phyloP scores from a whole-genome alignment of 2,329 filamentous ascomycete species.

The Drechslera avenae region DNA sequence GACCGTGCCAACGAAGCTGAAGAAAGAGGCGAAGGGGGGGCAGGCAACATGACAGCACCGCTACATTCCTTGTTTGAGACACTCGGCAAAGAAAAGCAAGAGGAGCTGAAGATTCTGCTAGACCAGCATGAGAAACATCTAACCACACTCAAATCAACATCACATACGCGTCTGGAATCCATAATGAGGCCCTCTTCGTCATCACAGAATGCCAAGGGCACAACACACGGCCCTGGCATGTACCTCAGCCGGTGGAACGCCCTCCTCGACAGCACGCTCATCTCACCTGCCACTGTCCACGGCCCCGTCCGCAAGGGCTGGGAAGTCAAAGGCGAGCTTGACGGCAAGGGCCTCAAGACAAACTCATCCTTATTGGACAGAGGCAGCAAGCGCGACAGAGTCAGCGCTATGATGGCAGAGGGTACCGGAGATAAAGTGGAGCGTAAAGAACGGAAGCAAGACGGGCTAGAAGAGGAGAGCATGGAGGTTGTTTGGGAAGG shows the following conservation, averaged over 20 bases:
- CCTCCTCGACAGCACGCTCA: constrained; percentile 69
- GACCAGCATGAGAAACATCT: constrained; percentile 68
- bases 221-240: constrained; percentile 69
- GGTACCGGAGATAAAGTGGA: constrained; percentile 36
- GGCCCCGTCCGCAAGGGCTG: constrained; percentile 59
- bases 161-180: constrained; percentile 57
- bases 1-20: constrained; percentile 21
- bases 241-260: constrained; percentile 75
- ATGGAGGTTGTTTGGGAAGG: constrained; percentile 38
- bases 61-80: constrained; percentile 52
- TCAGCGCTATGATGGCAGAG: constrained; percentile 25
- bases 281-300: constrained; percentile 63
- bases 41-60: constrained; percentile 51
- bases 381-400: constrained; percentile 17
- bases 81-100: constrained; percentile 56
- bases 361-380: constrained; percentile 18
- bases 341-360: constrained; percentile 42
- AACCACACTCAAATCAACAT: constrained; percentile 13
- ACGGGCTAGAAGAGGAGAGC: constrained; percentile 38
- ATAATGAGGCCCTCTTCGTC: constrained; percentile 53
- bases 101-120: constrained; percentile 57
- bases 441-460: constrained; percentile 37
- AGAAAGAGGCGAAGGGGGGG: constrained; percentile 34
- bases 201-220: constrained; percentile 25
- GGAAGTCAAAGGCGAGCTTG: constrained; percentile 46